Evolutionary conservation across 768 basidiomycete genomes (phyloP).

Genomic region (Psilocybe subaeruginosa): DNA sequence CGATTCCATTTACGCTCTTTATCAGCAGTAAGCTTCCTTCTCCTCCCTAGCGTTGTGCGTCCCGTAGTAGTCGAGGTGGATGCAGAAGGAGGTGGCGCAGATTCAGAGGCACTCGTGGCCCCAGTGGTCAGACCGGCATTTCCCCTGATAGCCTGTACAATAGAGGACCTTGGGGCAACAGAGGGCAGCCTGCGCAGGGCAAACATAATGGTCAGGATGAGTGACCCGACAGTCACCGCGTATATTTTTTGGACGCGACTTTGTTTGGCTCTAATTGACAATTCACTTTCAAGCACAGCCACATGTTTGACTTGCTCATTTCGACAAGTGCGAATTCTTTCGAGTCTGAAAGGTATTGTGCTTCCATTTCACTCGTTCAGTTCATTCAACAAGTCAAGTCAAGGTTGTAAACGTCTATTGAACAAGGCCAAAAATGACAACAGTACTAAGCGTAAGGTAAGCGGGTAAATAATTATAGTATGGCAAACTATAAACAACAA

Average conservation of each 20-base stretch:
- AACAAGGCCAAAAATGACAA: background rate
- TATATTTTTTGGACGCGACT: constrained; percentile 24
- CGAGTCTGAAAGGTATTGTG: too few species aligned
- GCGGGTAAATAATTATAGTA: constrained; percentile 20
- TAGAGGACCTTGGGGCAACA: constrained; percentile 14
- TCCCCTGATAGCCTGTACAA: constrained; percentile 20
- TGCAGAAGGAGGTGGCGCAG: constrained; percentile 12
- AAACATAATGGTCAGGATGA: constrained; percentile 24
- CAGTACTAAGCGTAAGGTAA: constrained; percentile 6
- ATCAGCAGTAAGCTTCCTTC: constrained; percentile 45
- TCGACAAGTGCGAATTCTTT: too few species aligned
- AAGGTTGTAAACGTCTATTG: background rate
- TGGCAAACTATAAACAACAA: constrained; percentile 5
- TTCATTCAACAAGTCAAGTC: background rate
- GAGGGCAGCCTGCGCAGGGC: constrained; percentile 28
- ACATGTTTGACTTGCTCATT: background rate
- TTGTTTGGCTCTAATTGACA: constrained; percentile 14
- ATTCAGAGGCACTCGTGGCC: constrained; percentile 3
- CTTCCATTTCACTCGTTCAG: background rate
- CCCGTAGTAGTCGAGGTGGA: background rate
- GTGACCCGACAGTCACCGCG: background rate
- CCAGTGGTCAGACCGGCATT: constrained; percentile 25
- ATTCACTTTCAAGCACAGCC: background rate
- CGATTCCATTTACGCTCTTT: constrained; percentile 61
- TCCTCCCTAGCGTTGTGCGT: constrained; percentile 28